Base-by-base conservation (phyloP, 305 asterid genomes). In the Solanum hybrid region DNA sequence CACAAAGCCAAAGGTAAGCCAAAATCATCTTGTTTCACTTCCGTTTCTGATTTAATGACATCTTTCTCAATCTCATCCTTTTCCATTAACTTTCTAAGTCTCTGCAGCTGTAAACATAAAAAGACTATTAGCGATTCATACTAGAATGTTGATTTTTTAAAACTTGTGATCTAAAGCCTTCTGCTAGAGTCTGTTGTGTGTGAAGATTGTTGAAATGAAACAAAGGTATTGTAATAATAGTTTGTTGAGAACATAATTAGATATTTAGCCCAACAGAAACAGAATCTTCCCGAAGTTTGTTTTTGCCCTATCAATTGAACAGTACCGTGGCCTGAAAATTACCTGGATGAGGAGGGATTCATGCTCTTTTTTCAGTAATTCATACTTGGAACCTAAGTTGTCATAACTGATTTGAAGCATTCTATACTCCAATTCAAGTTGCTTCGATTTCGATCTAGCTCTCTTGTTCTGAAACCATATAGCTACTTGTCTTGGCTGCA, bases 391-490 rank as follows among this genome's bases (percentile, higher is more conserved):
- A 86, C 90, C 93, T 79, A 96, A 90, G 79, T 87, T 82, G 31
- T 96, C 94, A 60, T 94, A 95, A 71, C 90, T 93, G 16, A 93
- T 90, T 66, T 95, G 94, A 24, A 96, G 96, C 88, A 89, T 24
- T 88, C 38, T 88, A 90, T 93, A 94, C 11, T 96, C 94, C 26
- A 72, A 89, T 90, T 95, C 97, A 10, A 96, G 90, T 84, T 93
- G 95, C 94, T 94, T 96, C 0, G 96, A 94, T 82, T 96, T 96
- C 1, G 98, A 96, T 88, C 99, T 90, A 38, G 98, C 99, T 88
- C 99, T 91, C 90, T 94, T 95, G 89, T 96, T 96, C 94, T 96
- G 99, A 92, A 96, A 96, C 99, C 99, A 96, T 89, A 96, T 96
- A 1, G 98, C 98, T 2, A 96, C 95, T 93, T 96, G 99, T 5